Evolutionary conservation across 2,329 filamentous ascomycete species (phyloP).

Genomic region (Pyricularia pennisetigena): DNA sequence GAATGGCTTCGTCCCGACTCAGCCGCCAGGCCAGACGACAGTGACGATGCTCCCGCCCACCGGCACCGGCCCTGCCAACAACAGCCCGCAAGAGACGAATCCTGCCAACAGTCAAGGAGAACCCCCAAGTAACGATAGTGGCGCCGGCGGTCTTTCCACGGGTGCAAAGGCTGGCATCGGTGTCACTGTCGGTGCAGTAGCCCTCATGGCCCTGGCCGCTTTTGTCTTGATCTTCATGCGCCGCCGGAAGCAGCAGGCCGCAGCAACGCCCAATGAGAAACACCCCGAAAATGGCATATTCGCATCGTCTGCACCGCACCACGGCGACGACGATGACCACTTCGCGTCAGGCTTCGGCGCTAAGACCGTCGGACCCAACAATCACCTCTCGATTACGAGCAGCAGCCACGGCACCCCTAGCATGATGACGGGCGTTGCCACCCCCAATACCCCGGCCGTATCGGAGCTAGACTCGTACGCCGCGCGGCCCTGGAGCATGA

Average conservation of each 20-base stretch:
- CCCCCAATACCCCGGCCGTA: background rate
- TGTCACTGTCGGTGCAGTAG: conserved; percentile 4
- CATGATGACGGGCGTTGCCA: background rate
- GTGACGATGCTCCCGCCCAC: background rate
- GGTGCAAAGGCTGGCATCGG: conserved; percentile 13
- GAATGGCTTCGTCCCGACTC: conserved; percentile 14
- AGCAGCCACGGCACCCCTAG: background rate
- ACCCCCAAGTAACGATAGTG: background rate
- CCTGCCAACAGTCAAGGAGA: background rate
- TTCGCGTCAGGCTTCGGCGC: background rate
- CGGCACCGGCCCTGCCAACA: conserved; percentile 1
- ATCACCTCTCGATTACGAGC: background rate
- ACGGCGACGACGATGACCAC: background rate
- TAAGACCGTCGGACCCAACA: background rate
- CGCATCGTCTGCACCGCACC: background rate
- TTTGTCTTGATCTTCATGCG: background rate
- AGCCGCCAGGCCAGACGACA: background rate
- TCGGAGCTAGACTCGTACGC: conserved; percentile 10
- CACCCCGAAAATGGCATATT: background rate
- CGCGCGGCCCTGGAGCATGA: conserved; percentile 12
- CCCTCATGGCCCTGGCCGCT: background rate
- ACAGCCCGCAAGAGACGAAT: conserved; percentile 1
- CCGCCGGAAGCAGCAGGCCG: background rate
- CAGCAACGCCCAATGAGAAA: background rate
- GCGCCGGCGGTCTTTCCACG: conserved; percentile 10